A percentile compares a stretch with the other conserved stretches of the same genome.
Conservation (phyloP, 1,284 basidiomycete species). For the Microbotryomycetes sp. region DNA sequence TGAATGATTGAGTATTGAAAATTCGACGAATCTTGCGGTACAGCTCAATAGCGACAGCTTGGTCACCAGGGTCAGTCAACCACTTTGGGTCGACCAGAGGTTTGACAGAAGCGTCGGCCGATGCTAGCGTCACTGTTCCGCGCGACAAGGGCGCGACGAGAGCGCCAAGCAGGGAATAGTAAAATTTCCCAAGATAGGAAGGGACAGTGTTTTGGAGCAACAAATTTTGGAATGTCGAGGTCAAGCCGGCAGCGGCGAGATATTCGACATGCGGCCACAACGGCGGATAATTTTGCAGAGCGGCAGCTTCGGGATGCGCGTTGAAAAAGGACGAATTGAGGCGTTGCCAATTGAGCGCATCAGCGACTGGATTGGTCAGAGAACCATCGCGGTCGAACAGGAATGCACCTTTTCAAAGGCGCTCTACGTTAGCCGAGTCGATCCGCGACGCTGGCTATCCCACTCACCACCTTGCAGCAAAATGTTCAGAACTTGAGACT, state of each 20-base stretch:
- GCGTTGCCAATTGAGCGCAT: background rate
- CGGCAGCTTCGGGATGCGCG: background rate
- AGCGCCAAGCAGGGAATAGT: background rate
- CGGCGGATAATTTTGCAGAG: background rate
- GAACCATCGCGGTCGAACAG: background rate
- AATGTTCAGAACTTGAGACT: background rate
- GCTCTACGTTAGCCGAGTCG: no score
- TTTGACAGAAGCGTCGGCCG: background rate
- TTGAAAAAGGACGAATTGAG: background rate
- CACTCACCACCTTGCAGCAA: background rate
- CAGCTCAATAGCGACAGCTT: background rate
- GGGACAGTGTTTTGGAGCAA: background rate
- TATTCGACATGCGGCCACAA: background rate
- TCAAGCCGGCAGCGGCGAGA: background rate
- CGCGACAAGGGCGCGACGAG: background rate
- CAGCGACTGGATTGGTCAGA: background rate
- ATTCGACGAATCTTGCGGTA: background rate
- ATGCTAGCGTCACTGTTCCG: background rate
- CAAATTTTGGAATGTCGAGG: background rate
- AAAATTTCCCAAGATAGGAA: background rate
- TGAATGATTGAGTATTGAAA: background rate
- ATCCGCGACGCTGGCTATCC: background rate
- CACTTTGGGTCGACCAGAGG: background rate
- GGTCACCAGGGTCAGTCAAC: background rate
- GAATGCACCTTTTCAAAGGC: background rate